Conservation (phyloP, 495 filamentous ascomycete species). For the Neurospora sp. region DNA sequence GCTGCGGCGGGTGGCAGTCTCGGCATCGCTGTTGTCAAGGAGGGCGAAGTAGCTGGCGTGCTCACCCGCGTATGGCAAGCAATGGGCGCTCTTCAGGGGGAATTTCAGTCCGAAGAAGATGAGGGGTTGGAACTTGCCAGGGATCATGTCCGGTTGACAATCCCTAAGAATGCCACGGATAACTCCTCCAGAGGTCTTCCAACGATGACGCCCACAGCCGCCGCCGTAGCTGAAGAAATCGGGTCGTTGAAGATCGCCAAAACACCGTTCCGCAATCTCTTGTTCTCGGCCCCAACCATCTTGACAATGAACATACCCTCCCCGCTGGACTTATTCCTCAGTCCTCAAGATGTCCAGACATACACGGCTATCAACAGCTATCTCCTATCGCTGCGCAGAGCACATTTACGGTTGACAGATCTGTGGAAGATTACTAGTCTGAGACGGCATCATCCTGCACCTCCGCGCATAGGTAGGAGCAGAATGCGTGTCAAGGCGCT, state of each 20-base stretch:
- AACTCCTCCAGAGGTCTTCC: slow-evolving; percentile 8
- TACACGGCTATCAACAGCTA: slow-evolving; percentile 85
- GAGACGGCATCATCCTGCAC: slow-evolving; percentile 63
- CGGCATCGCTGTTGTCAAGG: slow-evolving; percentile 60
- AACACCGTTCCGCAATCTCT: slow-evolving; percentile 63
- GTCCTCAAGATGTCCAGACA: slow-evolving; percentile 56
- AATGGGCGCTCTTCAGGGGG: slow-evolving; percentile 59
- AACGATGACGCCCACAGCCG: slow-evolving; percentile 3
- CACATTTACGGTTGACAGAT: slow-evolving; percentile 69
- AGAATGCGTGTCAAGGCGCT: slow-evolving; percentile 37
- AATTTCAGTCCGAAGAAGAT: slow-evolving; percentile 56
- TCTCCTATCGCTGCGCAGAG: slow-evolving; percentile 69
- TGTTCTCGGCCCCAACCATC: slow-evolving; percentile 66
- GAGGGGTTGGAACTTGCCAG: slow-evolving; percentile 73
- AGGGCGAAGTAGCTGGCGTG: slow-evolving; percentile 71
- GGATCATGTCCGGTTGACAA: slow-evolving; percentile 59
- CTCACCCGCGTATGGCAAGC: slow-evolving; percentile 67
- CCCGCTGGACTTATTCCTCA: slow-evolving; percentile 81
- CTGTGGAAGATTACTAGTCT: slow-evolving; percentile 76
- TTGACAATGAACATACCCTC: slow-evolving; percentile 65
- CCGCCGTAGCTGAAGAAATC: slow-evolving; percentile 8
- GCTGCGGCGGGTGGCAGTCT: slow-evolving; percentile 4
- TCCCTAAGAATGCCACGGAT: slow-evolving; percentile 35
- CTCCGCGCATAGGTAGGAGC: slow-evolving; percentile 46
- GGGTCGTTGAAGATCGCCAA: slow-evolving; percentile 23